Percentiles rank a stretch among this genome's conserved stretches.
phyloP scores from a whole-genome alignment of 306 rosid species.

The barrel medic (Medicago truncatula) region DNA sequence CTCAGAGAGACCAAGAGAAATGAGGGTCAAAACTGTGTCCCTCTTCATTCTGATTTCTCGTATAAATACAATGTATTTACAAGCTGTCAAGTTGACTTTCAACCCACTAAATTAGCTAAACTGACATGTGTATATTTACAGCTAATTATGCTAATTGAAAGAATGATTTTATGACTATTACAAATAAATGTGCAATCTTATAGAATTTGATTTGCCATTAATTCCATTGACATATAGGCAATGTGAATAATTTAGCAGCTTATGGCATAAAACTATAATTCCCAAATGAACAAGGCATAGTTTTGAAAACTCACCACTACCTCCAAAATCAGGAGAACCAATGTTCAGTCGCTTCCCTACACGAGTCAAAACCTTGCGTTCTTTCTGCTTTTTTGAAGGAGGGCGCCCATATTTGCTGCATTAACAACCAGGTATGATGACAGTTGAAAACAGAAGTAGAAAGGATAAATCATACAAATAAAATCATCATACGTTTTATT shows the following conservation, averaged over 20 bases:
- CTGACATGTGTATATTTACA: too few species aligned
- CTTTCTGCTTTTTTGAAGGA: conserved; percentile 83
- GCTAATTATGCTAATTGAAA: too few species aligned
- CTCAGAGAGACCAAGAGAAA: too few species aligned
- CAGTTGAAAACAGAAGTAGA: conserved; percentile 15
- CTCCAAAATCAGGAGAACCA: conserved; percentile 71
- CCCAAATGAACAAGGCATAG: conserved; percentile 14
- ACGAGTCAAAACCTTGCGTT: conserved; percentile 67
- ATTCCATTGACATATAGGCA: not conserved
- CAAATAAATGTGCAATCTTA: too few species aligned
- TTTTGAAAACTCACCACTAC: conserved; percentile 50
- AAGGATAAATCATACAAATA: conserved; percentile 30
- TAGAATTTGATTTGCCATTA: too few species aligned
- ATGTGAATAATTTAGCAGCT: conserved; percentile 15
- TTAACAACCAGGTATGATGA: conserved; percentile 32
- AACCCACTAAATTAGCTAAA: too few species aligned
- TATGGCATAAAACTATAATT: conserved; percentile 14
- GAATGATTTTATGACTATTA: too few species aligned
- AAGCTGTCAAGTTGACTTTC: too few species aligned
- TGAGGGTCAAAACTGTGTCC: too few species aligned
- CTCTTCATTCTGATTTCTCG: too few species aligned
- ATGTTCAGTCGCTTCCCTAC: conserved; percentile 56
- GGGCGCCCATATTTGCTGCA: conserved; percentile 86
- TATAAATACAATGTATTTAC: too few species aligned
- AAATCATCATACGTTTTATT: conserved; percentile 60